A percentile compares a stretch with the other conserved stretches of the same genome.
These are phyloP conservation scores for Lineolata rhizophorae DNA, from an alignment of 495 filamentous ascomycete genomes.

Conservation along the genomic window DNA sequence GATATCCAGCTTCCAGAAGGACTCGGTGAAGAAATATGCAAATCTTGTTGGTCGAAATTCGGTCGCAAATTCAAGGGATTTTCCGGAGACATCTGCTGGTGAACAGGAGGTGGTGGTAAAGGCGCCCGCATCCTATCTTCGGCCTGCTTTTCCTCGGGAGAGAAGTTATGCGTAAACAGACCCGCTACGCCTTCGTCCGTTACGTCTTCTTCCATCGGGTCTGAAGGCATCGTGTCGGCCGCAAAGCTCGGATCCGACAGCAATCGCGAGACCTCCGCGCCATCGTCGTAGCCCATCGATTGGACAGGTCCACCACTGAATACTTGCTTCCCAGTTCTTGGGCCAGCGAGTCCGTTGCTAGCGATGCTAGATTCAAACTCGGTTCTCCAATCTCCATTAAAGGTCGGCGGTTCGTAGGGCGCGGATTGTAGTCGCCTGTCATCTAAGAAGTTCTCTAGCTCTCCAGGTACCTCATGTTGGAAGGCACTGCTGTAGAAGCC, in stretches of 20 bases:
- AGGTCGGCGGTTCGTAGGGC: too few relatives aligned
- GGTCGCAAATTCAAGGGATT: constrained; percentile 5
- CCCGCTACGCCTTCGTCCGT: neutral
- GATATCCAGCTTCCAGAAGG: constrained; percentile 1
- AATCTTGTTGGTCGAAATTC: neutral
- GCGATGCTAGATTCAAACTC: neutral
- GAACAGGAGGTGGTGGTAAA: constrained; percentile 2
- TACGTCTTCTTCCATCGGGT: neutral
- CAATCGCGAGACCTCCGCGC: constrained; percentile 4
- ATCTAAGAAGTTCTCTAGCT: too few relatives aligned
- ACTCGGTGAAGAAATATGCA: neutral
- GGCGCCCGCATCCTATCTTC: constrained; percentile 1
- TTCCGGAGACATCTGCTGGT: constrained; percentile 1
- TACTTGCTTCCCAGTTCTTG: neutral
- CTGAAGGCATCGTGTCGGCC: neutral
- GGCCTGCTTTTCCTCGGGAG: constrained; percentile 1
- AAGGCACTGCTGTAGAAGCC: too few relatives aligned
- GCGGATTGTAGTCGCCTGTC: too few relatives aligned
- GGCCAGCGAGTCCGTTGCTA: neutral
- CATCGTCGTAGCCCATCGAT: constrained; percentile 2
- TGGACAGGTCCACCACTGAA: neutral
- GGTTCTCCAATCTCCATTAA: neutral
- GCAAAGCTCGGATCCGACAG: constrained; percentile 4
- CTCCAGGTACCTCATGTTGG: neutral
- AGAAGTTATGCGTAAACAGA: constrained; percentile 1